These are phyloP conservation scores for Rhodamnia rubescens DNA, from an alignment of 345 rosid genomes.

Conservation along the genomic window DNA sequence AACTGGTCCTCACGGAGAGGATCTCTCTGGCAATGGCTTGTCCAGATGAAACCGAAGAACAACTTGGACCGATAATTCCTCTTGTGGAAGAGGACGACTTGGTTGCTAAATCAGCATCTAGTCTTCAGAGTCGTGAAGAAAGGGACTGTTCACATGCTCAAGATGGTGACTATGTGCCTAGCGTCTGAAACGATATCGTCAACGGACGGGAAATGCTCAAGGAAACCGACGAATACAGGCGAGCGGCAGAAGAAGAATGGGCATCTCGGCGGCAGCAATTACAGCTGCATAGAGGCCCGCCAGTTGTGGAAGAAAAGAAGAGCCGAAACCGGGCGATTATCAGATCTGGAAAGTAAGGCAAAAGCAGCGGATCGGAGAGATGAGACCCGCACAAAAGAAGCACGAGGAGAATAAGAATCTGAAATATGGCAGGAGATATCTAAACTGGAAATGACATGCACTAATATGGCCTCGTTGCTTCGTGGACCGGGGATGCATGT, in stretches of 20 bases:
- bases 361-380: conserved; percentile 78
- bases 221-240: conserved; percentile 77
- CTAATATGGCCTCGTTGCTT: conserved; percentile 67
- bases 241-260: conserved; percentile 78
- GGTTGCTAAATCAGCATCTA: conserved; percentile 6
- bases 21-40: background rate
- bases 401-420: conserved; percentile 66
- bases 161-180: conserved; percentile 4
- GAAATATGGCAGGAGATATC: conserved; percentile 54
- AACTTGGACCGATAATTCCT: background rate
- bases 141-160: conserved; percentile 1
- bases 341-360: conserved; percentile 79
- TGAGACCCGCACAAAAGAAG: conserved; percentile 80
- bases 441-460: conserved; percentile 43
- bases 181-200: conserved; percentile 25
- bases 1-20: conserved; percentile 1
- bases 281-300: conserved; percentile 59
- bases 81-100: conserved; percentile 5
- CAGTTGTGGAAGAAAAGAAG: conserved; percentile 56
- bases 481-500: conserved; percentile 62
- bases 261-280: conserved; percentile 59
- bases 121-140: background rate
- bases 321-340: conserved; percentile 40
- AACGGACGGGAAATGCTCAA: conserved; percentile 64
- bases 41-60: background rate